A percentile compares a stretch with the other conserved stretches of the same genome.
phyloP scores from a whole-genome alignment of 1,139 yeast species.

The Saccharomyces hybrid region DNA sequence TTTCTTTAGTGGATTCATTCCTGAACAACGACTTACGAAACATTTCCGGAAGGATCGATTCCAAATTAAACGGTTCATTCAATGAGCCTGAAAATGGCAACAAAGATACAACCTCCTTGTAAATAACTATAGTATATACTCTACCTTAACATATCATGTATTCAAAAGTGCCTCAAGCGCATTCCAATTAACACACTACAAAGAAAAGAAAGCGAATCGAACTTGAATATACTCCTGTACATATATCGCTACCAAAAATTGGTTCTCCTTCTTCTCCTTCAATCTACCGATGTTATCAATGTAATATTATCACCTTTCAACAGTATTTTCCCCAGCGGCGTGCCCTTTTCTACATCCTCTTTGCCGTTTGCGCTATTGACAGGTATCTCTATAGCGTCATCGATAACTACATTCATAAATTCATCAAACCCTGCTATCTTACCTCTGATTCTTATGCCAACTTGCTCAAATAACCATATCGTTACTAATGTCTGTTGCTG shows the following conservation, averaged over 20 bases:
- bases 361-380: constrained; percentile 32
- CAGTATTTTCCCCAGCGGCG: constrained; percentile 57
- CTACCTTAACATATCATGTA: background rate
- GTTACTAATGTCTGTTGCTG: constrained; percentile 76
- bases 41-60: background rate
- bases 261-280: background rate
- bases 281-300: constrained; percentile 45
- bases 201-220: background rate
- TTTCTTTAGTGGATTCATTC: background rate
- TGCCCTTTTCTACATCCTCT: constrained; percentile 30
- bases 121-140: background rate
- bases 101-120: background rate
- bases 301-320: constrained; percentile 94
- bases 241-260: background rate
- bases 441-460: constrained; percentile 72
- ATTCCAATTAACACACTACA: background rate
- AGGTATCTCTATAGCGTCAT: constrained; percentile 69
- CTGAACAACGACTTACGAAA: background rate
- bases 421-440: constrained; percentile 89
- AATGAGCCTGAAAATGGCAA: background rate
- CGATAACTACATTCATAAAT: constrained; percentile 93
- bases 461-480: constrained; percentile 86
- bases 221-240: background rate
- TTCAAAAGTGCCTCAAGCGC: background rate
- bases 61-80: background rate